Evolutionary conservation across 2,329 filamentous ascomycete genomes (phyloP).

Genomic region (Phaeoacremonium minimum): DNA sequence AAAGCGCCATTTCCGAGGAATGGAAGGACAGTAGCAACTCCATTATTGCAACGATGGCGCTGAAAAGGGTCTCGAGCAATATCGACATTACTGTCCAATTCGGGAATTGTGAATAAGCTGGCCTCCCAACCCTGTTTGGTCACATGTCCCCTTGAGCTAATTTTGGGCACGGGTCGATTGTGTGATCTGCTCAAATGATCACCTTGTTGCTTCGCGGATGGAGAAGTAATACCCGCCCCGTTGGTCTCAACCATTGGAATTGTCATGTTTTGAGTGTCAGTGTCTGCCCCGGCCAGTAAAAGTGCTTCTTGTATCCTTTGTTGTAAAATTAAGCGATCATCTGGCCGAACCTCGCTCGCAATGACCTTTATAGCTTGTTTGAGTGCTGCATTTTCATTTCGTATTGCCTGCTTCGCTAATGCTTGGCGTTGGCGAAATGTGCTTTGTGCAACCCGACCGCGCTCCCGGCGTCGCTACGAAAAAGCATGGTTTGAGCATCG

Average conservation of each 20-base stretch:
- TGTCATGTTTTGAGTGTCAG: slow-evolving; percentile 1
- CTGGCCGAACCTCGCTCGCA: slow-evolving; percentile 5
- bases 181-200: no score
- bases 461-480: not conserved
- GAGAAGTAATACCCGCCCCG: no score
- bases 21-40: slow-evolving; percentile 14
- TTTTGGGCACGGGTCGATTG: no score
- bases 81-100: slow-evolving; percentile 14
- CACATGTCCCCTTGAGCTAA: no score
- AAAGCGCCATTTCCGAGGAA: slow-evolving; percentile 17
- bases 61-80: slow-evolving; percentile 11
- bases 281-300: slow-evolving; percentile 7
- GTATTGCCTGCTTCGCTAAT: not conserved
- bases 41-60: slow-evolving; percentile 10
- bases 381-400: slow-evolving; percentile 7
- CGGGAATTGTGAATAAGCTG: no score
- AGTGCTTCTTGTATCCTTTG: slow-evolving; percentile 13
- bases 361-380: slow-evolving; percentile 16
- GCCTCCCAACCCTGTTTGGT: no score
- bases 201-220: no score
- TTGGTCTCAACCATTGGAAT: no score
- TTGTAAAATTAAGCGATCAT: slow-evolving; percentile 12
- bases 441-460: not conserved
- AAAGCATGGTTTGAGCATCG: not conserved
- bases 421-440: not conserved